Evolutionary conservation across 805 yeast genomes (phyloP).

Genomic region (Kodamaea laetipori): DNA sequence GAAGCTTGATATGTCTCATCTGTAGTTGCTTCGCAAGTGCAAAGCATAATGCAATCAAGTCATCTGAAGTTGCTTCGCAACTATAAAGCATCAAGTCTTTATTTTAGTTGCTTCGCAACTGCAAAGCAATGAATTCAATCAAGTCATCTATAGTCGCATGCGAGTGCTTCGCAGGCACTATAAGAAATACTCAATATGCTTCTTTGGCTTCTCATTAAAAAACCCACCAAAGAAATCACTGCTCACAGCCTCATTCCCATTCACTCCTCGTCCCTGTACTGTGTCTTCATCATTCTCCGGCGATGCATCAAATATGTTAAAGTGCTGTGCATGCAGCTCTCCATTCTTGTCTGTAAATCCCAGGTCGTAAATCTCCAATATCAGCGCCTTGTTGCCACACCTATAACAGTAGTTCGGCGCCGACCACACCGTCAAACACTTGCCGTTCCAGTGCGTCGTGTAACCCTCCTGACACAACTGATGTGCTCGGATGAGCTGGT

Average conservation of each 20-base stretch:
- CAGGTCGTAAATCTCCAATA: constrained; percentile 71
- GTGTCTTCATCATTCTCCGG: constrained; percentile 82
- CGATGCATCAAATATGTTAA: constrained; percentile 95
- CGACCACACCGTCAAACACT: constrained; percentile 95
- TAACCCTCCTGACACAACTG: constrained; percentile 96
- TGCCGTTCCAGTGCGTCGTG: constrained; percentile 86
- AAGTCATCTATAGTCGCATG: too few species aligned
- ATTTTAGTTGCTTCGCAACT: too few species aligned
- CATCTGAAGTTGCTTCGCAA: too few species aligned
- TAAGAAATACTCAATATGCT: constrained; percentile 55
- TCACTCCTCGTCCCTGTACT: constrained; percentile 41
- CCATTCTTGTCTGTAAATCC: constrained; percentile 39
- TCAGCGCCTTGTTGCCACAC: constrained; percentile 97
- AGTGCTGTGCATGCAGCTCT: constrained; percentile 56
- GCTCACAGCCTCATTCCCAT: constrained; percentile 26
- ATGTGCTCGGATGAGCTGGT: constrained; percentile 88
- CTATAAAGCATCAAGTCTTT: too few species aligned
- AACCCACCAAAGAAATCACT: constrained; percentile 30
- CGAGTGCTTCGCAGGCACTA: too few species aligned
- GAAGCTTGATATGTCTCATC: too few species aligned
- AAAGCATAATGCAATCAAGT: too few species aligned
- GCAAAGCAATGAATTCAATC: too few species aligned
- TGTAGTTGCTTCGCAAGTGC: too few species aligned
- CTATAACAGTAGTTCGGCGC: constrained; percentile 98
- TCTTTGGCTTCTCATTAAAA: constrained; percentile 29